Evolutionary conservation across 345 rosid species (phyloP).

Genomic region (Salix udensis): DNA sequence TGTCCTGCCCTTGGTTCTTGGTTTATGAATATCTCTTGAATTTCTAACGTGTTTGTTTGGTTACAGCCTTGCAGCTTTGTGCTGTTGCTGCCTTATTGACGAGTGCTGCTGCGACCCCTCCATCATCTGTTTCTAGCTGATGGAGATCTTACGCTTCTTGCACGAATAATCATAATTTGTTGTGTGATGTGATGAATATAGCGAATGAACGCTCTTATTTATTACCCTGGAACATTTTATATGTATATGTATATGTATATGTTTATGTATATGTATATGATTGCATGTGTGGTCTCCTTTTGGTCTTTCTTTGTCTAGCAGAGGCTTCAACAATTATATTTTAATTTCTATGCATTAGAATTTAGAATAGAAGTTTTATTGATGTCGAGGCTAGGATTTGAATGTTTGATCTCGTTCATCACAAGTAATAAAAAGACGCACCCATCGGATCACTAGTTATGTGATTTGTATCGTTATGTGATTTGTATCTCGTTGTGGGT

Average conservation of each 20-base stretch:
- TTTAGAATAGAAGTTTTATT: too few relatives aligned
- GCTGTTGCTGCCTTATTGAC: slow-evolving; percentile 67
- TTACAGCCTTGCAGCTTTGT: slow-evolving; percentile 58
- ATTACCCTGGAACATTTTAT: too few relatives aligned
- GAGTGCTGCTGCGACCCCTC: slow-evolving; percentile 80
- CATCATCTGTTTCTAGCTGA: slow-evolving; percentile 31
- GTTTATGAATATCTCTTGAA: not conserved
- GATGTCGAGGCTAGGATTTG: too few relatives aligned
- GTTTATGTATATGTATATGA: too few relatives aligned
- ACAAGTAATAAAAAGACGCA: too few relatives aligned
- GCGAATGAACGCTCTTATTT: not conserved
- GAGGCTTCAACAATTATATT: not conserved
- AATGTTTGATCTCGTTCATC: too few relatives aligned
- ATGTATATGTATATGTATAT: too few relatives aligned
- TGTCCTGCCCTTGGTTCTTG: too few relatives aligned
- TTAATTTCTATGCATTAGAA: too few relatives aligned
- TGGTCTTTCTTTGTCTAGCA: not conserved
- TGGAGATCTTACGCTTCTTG: not conserved
- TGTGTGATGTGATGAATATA: not conserved
- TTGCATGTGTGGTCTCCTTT: not conserved
- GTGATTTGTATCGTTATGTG: too few relatives aligned
- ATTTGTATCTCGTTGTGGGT: too few relatives aligned
- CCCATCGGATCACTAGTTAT: too few relatives aligned
- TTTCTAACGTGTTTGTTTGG: not conserved
- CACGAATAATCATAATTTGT: not conserved